These are phyloP conservation scores for Vanrija sp. DNA, from an alignment of 1,284 basidiomycete species.

Conservation along the genomic window DNA sequence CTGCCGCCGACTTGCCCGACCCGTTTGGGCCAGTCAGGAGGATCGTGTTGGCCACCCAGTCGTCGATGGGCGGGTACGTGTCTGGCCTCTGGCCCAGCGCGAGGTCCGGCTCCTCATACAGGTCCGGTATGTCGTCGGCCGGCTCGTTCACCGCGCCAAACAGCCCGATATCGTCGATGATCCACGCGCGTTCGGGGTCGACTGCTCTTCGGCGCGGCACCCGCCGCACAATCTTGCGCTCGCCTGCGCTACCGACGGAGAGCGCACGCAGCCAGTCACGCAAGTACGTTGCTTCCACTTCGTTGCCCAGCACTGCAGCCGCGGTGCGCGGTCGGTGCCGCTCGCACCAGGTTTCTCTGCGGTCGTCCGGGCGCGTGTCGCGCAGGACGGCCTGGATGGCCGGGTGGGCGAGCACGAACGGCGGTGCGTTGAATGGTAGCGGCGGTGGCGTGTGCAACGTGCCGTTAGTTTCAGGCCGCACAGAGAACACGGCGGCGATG, in stretches of 20 bases:
- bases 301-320: conserved; percentile 76
- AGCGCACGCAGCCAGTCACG: conserved; percentile 78
- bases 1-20: conserved; percentile 84
- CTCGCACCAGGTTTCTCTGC: conserved; percentile 64
- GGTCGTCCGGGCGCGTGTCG: conserved; percentile 4
- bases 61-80: conserved; percentile 29
- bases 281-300: conserved; percentile 66
- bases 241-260: conserved; percentile 52
- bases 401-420: conserved; percentile 26
- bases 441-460: neutral
- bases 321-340: conserved; percentile 72
- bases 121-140: conserved; percentile 22
- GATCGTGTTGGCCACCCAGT: conserved; percentile 70
- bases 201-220: conserved; percentile 10
- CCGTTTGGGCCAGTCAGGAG: conserved; percentile 79
- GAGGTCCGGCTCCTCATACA: conserved; percentile 21
- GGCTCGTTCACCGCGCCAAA: conserved; percentile 28
- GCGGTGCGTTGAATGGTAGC: neutral
- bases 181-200: conserved; percentile 36
- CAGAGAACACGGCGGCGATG: neutral
- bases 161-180: conserved; percentile 46
- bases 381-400: conserved; percentile 23
- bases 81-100: conserved; percentile 20
- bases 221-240: conserved; percentile 38
- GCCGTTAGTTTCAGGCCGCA: too few species aligned